These are phyloP conservation scores for Cardamine chenopodiifolia DNA, from an alignment of 345 rosid species.

Conservation along the genomic window DNA sequence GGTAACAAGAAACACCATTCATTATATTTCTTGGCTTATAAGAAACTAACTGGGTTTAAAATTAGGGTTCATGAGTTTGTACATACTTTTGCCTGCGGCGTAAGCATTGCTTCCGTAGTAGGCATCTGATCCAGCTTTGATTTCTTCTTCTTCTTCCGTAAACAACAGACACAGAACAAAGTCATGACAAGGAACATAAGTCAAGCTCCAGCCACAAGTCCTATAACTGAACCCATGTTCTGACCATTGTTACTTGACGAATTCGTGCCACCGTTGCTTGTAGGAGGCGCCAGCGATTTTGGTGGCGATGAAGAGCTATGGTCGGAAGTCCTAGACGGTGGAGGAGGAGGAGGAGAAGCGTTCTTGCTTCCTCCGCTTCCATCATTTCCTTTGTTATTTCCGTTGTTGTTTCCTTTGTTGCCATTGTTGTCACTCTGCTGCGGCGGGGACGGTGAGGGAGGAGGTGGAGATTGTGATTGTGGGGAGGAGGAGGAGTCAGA, in stretches of 20 bases:
- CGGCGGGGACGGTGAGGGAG: conserved; percentile 2
- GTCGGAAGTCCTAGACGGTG: conserved; percentile 19
- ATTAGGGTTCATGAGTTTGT: conserved; percentile 17
- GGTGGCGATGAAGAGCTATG: conserved; percentile 22
- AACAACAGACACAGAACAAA: conserved; percentile 42
- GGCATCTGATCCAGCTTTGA: conserved; percentile 40
- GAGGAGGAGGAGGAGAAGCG: conserved; percentile 27
- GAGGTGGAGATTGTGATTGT: conserved; percentile 44
- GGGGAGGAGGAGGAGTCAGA: conserved; percentile 23
- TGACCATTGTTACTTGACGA: conserved; percentile 13
- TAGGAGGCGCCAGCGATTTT: conserved; percentile 35
- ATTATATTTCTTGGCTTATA: neutral
- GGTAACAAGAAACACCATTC: neutral
- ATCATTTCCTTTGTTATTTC: conserved; percentile 9
- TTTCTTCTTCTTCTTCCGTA: conserved; percentile 52
- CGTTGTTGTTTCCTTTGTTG: conserved; percentile 18
- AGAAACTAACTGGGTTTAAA: conserved; percentile 12
- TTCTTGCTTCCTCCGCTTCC: conserved; percentile 16
- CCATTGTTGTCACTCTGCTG: conserved; percentile 22
- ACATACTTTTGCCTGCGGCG: conserved; percentile 29
- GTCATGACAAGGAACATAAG: conserved; percentile 50
- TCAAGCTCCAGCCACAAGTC: conserved; percentile 51
- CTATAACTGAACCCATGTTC: conserved; percentile 41
- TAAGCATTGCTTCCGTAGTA: conserved; percentile 36
- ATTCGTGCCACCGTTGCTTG: conserved; percentile 18